Conservation (phyloP, 176 grass and related monocot species). For the Chloris gayana region DNA sequence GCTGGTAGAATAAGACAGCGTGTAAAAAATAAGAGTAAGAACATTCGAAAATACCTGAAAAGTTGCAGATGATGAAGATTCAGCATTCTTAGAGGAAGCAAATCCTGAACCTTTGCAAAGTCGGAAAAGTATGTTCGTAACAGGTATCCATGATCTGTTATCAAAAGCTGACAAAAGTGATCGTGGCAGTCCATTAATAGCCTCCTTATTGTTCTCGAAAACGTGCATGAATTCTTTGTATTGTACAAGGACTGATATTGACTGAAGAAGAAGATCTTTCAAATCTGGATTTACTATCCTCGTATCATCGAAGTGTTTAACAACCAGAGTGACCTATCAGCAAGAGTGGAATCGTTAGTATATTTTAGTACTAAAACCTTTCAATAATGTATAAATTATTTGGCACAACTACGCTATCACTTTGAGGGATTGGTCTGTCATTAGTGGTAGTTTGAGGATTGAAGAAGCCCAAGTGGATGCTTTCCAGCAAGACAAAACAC, state of each 20-base stretch:
- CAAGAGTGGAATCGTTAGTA: conserved; percentile 27
- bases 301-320: conserved; percentile 82
- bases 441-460: background rate
- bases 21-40: background rate
- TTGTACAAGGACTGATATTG: conserved; percentile 80
- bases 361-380: conserved; percentile 14
- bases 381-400: conserved; percentile 1
- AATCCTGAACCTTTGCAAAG: conserved; percentile 85
- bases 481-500: background rate
- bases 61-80: conserved; percentile 63
- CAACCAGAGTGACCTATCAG: conserved; percentile 75
- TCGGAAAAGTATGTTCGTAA: conserved; percentile 75
- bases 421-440: background rate
- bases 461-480: background rate
- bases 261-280: conserved; percentile 82
- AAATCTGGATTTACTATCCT: conserved; percentile 78
- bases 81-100: conserved; percentile 70
- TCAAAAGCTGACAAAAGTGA: conserved; percentile 79
- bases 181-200: conserved; percentile 69
- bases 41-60: conserved; percentile 63
- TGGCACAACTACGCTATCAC: background rate
- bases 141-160: conserved; percentile 91
- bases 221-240: conserved; percentile 83
- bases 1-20: background rate
- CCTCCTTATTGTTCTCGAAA: conserved; percentile 86